phyloP scores from a whole-genome alignment of 2,329 filamentous ascomycete species.

The Didymella sp. region DNA sequence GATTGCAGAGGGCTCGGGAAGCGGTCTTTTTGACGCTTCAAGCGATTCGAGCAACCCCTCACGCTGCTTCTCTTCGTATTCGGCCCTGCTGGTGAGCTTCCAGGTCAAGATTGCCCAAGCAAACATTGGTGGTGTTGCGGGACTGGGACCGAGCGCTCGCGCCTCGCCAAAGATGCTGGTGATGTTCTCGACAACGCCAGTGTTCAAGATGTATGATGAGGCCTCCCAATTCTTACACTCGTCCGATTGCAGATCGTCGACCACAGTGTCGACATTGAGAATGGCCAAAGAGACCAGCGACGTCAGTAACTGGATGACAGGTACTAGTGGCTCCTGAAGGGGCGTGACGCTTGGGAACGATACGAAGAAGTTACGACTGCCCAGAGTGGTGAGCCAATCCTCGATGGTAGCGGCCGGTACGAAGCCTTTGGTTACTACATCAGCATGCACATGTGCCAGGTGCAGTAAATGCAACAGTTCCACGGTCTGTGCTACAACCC shows the following conservation, averaged over 20 bases:
- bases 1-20: slow-evolving; percentile 29
- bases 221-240: slow-evolving; percentile 35
- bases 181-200: slow-evolving; percentile 72
- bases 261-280: slow-evolving; percentile 70
- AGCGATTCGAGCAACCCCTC: slow-evolving; percentile 37
- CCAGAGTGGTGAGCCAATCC: slow-evolving; percentile 43
- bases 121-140: slow-evolving; percentile 76
- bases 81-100: slow-evolving; percentile 34
- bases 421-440: slow-evolving; percentile 54
- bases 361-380: slow-evolving; percentile 66
- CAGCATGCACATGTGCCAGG: slow-evolving; percentile 73
- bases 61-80: slow-evolving; percentile 37
- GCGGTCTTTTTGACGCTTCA: slow-evolving; percentile 19
- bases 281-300: slow-evolving; percentile 75
- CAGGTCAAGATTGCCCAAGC: slow-evolving; percentile 75
- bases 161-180: slow-evolving; percentile 73
- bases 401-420: slow-evolving; percentile 41
- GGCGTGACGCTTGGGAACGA: slow-evolving; percentile 61
- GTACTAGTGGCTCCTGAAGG: slow-evolving; percentile 56
- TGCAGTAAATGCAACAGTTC: slow-evolving; percentile 78
- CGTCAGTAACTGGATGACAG: slow-evolving; percentile 72
- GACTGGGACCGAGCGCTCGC: slow-evolving; percentile 59
- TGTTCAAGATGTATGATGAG: slow-evolving; percentile 72
- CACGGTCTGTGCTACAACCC: slow-evolving; percentile 68
- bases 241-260: slow-evolving; percentile 54